phyloP scores from a whole-genome alignment of 768 basidiomycete species.

The Pleurotus djamor region DNA sequence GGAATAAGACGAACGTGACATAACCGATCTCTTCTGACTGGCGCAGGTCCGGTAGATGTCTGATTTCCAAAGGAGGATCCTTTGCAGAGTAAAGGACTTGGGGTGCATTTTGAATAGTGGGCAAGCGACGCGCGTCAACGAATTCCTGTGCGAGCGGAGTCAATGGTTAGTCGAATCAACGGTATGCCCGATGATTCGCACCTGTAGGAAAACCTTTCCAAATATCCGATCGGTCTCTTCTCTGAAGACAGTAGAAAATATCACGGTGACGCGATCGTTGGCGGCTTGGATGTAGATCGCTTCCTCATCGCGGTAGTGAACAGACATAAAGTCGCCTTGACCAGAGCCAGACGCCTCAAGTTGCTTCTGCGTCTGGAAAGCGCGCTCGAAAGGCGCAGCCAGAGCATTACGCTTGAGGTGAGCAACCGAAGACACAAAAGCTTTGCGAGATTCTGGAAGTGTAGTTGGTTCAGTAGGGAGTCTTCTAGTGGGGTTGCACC shows the following conservation, averaged over 20 bases:
- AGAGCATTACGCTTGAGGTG: conserved; percentile 91
- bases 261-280: conserved; percentile 93
- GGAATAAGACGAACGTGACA: conserved; percentile 97
- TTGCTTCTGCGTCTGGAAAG: conserved; percentile 79
- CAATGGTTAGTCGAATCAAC: conserved; percentile 1
- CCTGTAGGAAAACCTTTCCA: conserved; percentile 98
- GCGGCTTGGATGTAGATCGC: conserved; percentile 95
- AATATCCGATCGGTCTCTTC: conserved; percentile 98
- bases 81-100: conserved; percentile 95
- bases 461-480: conserved; percentile 9
- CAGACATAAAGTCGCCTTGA: conserved; percentile 84
- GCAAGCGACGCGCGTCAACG: conserved; percentile 94
- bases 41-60: conserved; percentile 79
- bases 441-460: conserved; percentile 68
- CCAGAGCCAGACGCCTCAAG: conserved; percentile 69
- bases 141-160: conserved; percentile 69
- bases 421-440: conserved; percentile 78
- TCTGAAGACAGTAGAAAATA: conserved; percentile 95
- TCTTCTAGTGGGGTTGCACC: not conserved
- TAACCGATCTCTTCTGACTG: conserved; percentile 90
- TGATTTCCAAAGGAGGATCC: conserved; percentile 95
- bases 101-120: conserved; percentile 93
- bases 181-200: conserved; percentile 24
- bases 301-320: conserved; percentile 96
- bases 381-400: conserved; percentile 91